A percentile compares a stretch with the other conserved stretches of the same genome.
Evolutionary conservation across 257 asterid species (phyloP).

Genomic region (Eustoma russellianum): DNA sequence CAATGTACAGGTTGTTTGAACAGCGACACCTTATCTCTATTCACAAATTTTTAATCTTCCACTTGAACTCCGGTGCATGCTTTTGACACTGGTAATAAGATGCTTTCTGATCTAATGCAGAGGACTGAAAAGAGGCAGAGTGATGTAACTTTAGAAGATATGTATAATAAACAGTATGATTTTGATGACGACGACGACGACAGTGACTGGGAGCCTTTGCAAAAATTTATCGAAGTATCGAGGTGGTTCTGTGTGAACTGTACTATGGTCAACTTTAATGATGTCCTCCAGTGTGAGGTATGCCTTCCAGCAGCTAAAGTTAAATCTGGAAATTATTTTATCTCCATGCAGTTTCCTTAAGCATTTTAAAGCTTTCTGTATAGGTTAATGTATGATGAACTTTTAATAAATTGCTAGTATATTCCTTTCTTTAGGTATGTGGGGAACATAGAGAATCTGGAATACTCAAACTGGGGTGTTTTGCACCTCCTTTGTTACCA

Average conservation of each 20-base stretch:
- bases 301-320: conserved; percentile 8
- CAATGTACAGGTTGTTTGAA: conserved; percentile 14
- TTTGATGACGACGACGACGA: conserved; percentile 69
- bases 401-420: background rate
- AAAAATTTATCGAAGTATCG: conserved; percentile 26
- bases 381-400: background rate
- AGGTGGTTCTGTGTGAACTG: conserved; percentile 97
- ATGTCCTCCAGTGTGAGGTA: conserved; percentile 54
- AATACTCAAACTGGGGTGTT: conserved; percentile 62
- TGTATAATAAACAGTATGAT: conserved; percentile 49
- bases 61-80: conserved; percentile 1
- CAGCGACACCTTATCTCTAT: conserved; percentile 1
- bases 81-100: conserved; percentile 8
- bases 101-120: conserved; percentile 32
- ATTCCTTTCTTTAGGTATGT: conserved; percentile 43
- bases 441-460: conserved; percentile 91
- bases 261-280: conserved; percentile 63
- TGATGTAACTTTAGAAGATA: conserved; percentile 63
- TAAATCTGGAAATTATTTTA: background rate
- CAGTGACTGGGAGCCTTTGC: conserved; percentile 52
- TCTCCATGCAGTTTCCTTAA: background rate
- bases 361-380: background rate
- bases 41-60: conserved; percentile 3
- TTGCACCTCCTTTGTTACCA: conserved; percentile 48
- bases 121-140: conserved; percentile 32